Evolutionary conservation across 495 filamentous ascomycete genomes (phyloP).

Genomic region (Penicillium longicatenatum): DNA sequence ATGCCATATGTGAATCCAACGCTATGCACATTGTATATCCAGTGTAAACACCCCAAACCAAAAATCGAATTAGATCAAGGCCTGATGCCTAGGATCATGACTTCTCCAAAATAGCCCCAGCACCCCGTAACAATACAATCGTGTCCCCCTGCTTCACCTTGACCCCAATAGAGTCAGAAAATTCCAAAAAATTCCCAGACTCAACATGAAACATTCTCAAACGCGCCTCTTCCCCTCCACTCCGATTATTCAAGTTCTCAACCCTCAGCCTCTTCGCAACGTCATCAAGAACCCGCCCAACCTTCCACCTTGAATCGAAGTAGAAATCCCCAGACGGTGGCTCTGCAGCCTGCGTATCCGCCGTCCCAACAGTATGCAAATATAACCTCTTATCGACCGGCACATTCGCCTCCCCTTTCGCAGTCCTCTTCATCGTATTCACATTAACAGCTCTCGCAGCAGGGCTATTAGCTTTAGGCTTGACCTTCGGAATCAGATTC

Average conservation of each 20-base stretch:
- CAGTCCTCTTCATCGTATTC: slow-evolving; percentile 76
- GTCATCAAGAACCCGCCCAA: slow-evolving; percentile 84
- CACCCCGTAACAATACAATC: slow-evolving; percentile 82
- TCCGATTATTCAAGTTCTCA: slow-evolving; percentile 86
- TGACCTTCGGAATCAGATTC: slow-evolving; percentile 43
- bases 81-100: slow-evolving; percentile 18
- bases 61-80: slow-evolving; percentile 15
- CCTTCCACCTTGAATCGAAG: slow-evolving; percentile 82
- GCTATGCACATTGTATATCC: not conserved
- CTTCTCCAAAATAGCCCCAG: slow-evolving; percentile 60
- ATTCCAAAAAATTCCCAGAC: slow-evolving; percentile 79
- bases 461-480: slow-evolving; percentile 60
- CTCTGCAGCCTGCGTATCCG: slow-evolving; percentile 78
- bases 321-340: slow-evolving; percentile 79
- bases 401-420: slow-evolving; percentile 85
- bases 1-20: not conserved
- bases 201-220: slow-evolving; percentile 91
- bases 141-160: slow-evolving; percentile 78
- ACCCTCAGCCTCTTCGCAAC: slow-evolving; percentile 81
- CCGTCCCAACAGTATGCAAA: slow-evolving; percentile 72
- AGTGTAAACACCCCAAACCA: not conserved
- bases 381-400: slow-evolving; percentile 81
- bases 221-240: slow-evolving; percentile 71
- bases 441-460: slow-evolving; percentile 63
- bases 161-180: slow-evolving; percentile 76